These are phyloP conservation scores for Acanthamoeba culbertsoni DNA, from an alignment of 208 protist species.

Conservation along the genomic window DNA sequence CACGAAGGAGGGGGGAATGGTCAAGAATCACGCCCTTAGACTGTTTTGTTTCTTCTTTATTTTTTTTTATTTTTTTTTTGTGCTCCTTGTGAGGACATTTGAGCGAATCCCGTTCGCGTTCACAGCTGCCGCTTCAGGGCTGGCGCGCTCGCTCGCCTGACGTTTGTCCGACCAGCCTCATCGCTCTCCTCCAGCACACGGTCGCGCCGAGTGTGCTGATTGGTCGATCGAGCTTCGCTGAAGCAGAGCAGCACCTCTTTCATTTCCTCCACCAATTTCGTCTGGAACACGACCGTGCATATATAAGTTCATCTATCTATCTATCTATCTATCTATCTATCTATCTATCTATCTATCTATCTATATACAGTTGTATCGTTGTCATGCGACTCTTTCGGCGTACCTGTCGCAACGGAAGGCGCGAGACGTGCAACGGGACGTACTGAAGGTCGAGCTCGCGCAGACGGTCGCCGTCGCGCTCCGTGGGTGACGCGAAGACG, in stretches of 20 bases:
- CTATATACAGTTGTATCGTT: background rate
- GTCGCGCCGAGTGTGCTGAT: background rate
- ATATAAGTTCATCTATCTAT: background rate
- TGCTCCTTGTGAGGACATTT: no score
- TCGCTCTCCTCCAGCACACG: background rate
- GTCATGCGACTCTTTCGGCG: background rate
- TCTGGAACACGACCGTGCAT: background rate
- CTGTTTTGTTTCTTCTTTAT: no score
- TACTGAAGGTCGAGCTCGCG: background rate
- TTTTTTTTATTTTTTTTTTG: no score
- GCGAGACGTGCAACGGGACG: background rate
- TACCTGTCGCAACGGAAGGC: background rate
- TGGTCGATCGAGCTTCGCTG: background rate
- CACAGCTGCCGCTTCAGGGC: no score
- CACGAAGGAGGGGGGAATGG: no score
- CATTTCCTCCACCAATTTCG: background rate
- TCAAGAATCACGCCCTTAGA: no score
- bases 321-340: background rate
- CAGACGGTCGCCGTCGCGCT: background rate
- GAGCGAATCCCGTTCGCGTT: no score
- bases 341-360: background rate
- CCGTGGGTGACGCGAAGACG: background rate
- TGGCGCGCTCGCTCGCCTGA: no score
- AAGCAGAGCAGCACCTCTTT: background rate
- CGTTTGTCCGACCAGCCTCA: no score